Conservation (phyloP, 2,329 filamentous ascomycete genomes). For the Penicillium sp. region DNA sequence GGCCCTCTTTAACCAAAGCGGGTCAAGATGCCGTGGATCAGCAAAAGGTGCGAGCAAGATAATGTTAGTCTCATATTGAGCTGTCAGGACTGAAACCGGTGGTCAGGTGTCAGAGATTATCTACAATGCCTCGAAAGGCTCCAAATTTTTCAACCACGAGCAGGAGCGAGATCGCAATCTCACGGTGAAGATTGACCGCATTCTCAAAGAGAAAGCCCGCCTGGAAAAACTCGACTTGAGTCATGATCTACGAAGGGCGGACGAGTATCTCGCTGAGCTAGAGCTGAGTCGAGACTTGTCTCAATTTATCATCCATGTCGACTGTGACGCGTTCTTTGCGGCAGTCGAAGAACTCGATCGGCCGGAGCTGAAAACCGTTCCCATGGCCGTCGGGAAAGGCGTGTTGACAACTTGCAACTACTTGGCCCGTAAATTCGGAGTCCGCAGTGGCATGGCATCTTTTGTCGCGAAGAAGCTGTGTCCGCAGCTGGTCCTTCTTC, state of each 20-base stretch:
- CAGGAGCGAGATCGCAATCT: conserved; percentile 74
- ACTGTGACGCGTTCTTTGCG: conserved; percentile 97
- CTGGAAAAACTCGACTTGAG: conserved; percentile 72
- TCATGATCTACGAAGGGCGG: conserved; percentile 67
- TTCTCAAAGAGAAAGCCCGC: conserved; percentile 67
- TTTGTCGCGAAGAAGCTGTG: conserved; percentile 95
- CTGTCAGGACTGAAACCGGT: neutral
- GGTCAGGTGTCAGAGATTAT: conserved; percentile 84
- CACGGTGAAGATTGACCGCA: conserved; percentile 77
- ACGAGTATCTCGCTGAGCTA: conserved; percentile 73
- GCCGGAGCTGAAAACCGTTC: conserved; percentile 77
- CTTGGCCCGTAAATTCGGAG: conserved; percentile 80
- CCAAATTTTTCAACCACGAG: conserved; percentile 92
- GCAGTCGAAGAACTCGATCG: conserved; percentile 81
- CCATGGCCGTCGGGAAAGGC: conserved; percentile 81
- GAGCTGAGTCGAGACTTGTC: conserved; percentile 74
- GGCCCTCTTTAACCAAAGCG: conserved; percentile 86
- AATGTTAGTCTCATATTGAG: neutral
- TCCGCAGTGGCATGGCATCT: conserved; percentile 88
- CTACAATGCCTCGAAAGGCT: conserved; percentile 92
- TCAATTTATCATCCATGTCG: conserved; percentile 82
- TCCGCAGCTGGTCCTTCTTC: conserved; percentile 74
- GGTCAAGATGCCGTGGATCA: conserved; percentile 94
- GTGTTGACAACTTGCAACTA: conserved; percentile 78
- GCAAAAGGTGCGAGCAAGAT: conserved; percentile 55